Conservation (phyloP, 2,329 filamentous ascomycete genomes). For the Microsporum canis region DNA sequence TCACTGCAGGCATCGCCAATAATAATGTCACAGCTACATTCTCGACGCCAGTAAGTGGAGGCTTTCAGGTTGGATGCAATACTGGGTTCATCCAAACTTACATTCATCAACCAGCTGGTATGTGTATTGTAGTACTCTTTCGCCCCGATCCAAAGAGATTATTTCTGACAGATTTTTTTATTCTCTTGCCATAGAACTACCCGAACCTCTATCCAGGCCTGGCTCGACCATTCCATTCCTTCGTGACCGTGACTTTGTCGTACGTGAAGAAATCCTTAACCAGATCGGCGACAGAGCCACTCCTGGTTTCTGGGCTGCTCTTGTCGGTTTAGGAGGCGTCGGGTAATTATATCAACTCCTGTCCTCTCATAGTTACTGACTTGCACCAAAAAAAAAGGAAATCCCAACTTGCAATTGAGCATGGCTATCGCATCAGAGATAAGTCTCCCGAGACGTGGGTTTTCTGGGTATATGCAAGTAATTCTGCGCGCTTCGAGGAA, state of each 20-base stretch:
- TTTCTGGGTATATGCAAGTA: not conserved
- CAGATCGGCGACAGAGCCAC: not conserved
- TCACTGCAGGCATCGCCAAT: constrained; percentile 4
- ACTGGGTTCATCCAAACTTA: not conserved
- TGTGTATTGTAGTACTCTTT: no score
- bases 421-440: not conserved
- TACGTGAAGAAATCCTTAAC: not conserved
- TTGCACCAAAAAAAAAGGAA: not conserved
- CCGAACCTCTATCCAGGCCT: constrained; percentile 11
- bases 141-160: no score
- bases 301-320: constrained; percentile 16
- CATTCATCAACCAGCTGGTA: no score
- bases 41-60: constrained; percentile 3
- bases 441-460: not conserved
- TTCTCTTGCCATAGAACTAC: not conserved
- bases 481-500: not conserved
- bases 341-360: constrained; percentile 17
- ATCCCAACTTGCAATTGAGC: constrained; percentile 4
- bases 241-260: constrained; percentile 4
- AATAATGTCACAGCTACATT: constrained; percentile 6
- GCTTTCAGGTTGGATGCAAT: constrained; percentile 9
- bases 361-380: not conserved
- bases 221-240: constrained; percentile 20
- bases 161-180: no score
- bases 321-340: constrained; percentile 28